Conservation (phyloP, 2,329 filamentous ascomycete genomes). For the Trichoderma polysporum region DNA sequence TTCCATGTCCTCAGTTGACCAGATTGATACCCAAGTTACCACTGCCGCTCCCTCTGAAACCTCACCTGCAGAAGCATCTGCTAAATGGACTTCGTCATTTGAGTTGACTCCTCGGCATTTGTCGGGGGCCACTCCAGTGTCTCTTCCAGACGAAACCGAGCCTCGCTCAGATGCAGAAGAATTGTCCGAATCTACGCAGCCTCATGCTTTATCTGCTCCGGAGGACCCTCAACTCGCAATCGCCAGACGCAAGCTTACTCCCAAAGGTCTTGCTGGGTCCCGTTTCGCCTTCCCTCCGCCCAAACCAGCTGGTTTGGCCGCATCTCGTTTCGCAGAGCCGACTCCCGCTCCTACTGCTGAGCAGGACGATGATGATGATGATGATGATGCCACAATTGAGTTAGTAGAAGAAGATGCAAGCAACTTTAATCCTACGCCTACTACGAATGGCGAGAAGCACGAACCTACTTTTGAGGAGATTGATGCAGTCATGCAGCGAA, state of each 20-base stretch:
- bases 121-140: slow-evolving; percentile 57
- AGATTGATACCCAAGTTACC: slow-evolving; percentile 53
- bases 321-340: slow-evolving; percentile 46
- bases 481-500: slow-evolving; percentile 86
- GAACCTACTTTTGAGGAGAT: slow-evolving; percentile 73
- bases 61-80: slow-evolving; percentile 49
- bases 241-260: slow-evolving; percentile 34
- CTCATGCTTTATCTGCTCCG: slow-evolving; percentile 2
- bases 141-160: slow-evolving; percentile 49
- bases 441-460: slow-evolving; percentile 25
- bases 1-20: slow-evolving; percentile 56
- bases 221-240: slow-evolving; percentile 28
- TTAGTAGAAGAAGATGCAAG: slow-evolving; percentile 33
- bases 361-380: slow-evolving; percentile 30
- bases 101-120: slow-evolving; percentile 50
- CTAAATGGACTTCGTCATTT: slow-evolving; percentile 53
- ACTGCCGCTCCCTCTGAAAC: slow-evolving; percentile 54
- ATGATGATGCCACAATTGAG: slow-evolving; percentile 26
- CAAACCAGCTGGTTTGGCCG: slow-evolving; percentile 43
- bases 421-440: slow-evolving; percentile 16
- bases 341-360: slow-evolving; percentile 28
- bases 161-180: slow-evolving; percentile 29
- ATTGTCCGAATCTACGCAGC: slow-evolving; percentile 21
- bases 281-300: slow-evolving; percentile 48
- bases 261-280: slow-evolving; percentile 44